A percentile compares a stretch with the other conserved stretches of the same genome.
Evolutionary conservation across 768 basidiomycete species (phyloP).

Genomic region (Amyloporia xantha): DNA sequence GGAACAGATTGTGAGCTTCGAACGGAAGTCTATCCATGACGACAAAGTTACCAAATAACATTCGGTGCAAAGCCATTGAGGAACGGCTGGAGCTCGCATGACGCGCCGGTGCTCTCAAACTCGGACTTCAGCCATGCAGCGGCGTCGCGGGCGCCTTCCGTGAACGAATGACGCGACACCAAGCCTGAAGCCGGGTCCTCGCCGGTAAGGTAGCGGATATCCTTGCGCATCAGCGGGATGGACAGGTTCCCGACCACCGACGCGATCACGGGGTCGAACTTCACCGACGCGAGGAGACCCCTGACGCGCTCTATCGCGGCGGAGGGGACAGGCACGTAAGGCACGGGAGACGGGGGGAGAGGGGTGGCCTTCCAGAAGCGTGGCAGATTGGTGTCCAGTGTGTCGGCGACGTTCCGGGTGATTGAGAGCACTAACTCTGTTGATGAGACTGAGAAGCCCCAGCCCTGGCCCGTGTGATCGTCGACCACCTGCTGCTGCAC

Average conservation of each 20-base stretch:
- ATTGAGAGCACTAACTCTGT: conserved; percentile 44
- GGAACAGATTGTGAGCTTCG: too few species aligned
- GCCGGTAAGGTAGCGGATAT: conserved; percentile 80
- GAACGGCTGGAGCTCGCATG: conserved; percentile 64
- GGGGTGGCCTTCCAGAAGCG: conserved; percentile 66
- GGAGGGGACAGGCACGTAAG: conserved; percentile 51
- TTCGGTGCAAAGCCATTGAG: conserved; percentile 75
- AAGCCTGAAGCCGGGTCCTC: conserved; percentile 73
- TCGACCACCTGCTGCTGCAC: conserved; percentile 11
- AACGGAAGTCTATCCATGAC: neutral
- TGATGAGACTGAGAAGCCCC: conserved; percentile 35
- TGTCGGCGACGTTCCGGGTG: conserved; percentile 26
- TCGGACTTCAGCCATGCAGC: conserved; percentile 68
- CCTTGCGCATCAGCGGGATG: conserved; percentile 53
- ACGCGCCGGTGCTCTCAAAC: conserved; percentile 71
- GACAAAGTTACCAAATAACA: conserved; percentile 62
- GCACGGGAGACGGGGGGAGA: conserved; percentile 43
- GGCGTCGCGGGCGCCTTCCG: conserved; percentile 54
- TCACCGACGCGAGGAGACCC: conserved; percentile 48
- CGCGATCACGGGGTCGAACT: conserved; percentile 66
- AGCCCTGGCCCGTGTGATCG: neutral
- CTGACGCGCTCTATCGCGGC: conserved; percentile 49
- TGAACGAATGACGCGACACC: conserved; percentile 77
- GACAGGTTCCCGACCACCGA: conserved; percentile 65
- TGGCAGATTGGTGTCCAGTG: conserved; percentile 45